Percentiles rank a stretch among this genome's conserved stretches.
Conservation (phyloP, 495 filamentous ascomycete genomes). For the Letharia lupina region DNA sequence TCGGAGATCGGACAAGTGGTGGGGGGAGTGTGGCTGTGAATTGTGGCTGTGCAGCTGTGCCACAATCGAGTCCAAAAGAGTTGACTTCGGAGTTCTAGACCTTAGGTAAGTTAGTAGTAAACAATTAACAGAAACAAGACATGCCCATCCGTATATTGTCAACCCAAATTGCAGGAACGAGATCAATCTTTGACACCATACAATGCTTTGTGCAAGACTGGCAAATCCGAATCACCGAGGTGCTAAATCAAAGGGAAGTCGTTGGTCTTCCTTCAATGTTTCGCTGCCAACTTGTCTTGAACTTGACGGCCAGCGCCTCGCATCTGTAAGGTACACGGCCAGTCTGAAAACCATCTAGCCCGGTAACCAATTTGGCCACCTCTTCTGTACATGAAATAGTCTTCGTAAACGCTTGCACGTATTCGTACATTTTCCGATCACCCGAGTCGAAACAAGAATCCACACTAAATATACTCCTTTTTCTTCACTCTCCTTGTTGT, state of each 20-base stretch:
- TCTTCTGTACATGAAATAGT: not conserved
- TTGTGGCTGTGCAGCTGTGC: not conserved
- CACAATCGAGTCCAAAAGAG: not conserved
- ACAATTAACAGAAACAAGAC: too few relatives aligned
- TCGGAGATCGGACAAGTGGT: too few relatives aligned
- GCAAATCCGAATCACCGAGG: too few relatives aligned
- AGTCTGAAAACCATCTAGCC: not conserved
- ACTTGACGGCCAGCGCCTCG: not conserved
- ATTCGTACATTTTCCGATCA: not conserved
- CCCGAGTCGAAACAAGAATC: not conserved
- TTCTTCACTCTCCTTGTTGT: conserved; percentile 7
- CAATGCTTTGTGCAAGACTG: too few relatives aligned
- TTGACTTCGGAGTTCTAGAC: too few relatives aligned
- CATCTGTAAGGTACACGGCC: too few relatives aligned
- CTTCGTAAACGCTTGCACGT: not conserved
- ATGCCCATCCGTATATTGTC: too few relatives aligned
- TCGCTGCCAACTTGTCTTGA: not conserved
- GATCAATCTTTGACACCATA: too few relatives aligned
- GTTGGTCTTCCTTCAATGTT: too few relatives aligned
- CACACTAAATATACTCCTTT: not conserved
- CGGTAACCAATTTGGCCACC: not conserved
- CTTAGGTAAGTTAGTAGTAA: too few relatives aligned
- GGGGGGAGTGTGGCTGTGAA: not conserved
- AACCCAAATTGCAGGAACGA: too few relatives aligned
- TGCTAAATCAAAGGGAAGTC: too few relatives aligned